Percentiles rank a stretch among this genome's conserved stretches.
Evolutionary conservation across 2,329 filamentous ascomycete species (phyloP).

Genomic region (Monilinia laxa): DNA sequence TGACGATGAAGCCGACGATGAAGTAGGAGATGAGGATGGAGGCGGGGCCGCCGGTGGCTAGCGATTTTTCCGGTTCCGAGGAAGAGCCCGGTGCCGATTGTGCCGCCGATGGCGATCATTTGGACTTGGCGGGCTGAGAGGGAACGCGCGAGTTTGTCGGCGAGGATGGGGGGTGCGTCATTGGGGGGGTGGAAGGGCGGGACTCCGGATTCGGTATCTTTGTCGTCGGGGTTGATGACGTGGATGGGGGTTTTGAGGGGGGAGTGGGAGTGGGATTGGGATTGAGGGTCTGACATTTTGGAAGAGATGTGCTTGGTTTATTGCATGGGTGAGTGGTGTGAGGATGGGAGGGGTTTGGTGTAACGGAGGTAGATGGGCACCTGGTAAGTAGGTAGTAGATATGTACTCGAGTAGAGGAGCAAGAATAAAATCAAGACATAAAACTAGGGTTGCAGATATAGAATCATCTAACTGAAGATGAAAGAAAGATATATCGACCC

Average conservation of each 20-base stretch:
- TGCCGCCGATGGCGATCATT: conserved; percentile 64
- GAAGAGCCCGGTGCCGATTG: conserved; percentile 61
- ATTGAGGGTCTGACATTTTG: conserved; percentile 3
- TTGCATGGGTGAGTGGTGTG: neutral
- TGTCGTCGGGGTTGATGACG: conserved; percentile 4
- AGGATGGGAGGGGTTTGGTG: neutral
- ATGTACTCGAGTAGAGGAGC: neutral
- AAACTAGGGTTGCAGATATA: too few relatives aligned
- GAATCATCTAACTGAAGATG: too few relatives aligned
- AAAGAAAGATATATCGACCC: too few relatives aligned
- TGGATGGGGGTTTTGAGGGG: neutral
- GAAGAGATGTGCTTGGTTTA: neutral
- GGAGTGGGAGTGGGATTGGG: too few relatives aligned
- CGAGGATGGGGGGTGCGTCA: conserved; percentile 22
- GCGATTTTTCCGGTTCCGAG: conserved; percentile 60
- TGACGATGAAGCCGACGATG: conserved; percentile 57
- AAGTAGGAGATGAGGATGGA: conserved; percentile 58
- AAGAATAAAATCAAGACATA: neutral
- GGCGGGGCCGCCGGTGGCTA: conserved; percentile 59
- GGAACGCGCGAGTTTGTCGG: conserved; percentile 49
- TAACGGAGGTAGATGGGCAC: neutral
- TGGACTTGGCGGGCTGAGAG: conserved; percentile 63
- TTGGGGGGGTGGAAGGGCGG: neutral
- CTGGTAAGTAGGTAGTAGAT: neutral
- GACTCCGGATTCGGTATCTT: neutral